phyloP scores from a whole-genome alignment of 441 rosid genomes.

The Francoa sonchifolia region DNA sequence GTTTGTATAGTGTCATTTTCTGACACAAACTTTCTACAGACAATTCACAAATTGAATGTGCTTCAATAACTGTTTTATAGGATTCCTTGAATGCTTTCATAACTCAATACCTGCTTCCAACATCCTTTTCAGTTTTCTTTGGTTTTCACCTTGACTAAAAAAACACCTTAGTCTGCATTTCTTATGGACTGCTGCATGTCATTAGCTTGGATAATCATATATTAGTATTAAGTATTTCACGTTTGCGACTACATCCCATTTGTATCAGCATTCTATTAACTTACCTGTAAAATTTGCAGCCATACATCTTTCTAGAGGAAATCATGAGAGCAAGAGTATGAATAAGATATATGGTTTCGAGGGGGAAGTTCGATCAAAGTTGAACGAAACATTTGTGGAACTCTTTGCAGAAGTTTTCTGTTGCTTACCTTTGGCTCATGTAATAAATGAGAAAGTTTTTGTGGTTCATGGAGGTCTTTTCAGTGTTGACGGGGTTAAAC shows the following conservation, averaged over 20 bases:
- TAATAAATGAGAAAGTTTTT: slow-evolving; percentile 61
- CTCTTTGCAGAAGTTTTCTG: slow-evolving; percentile 97
- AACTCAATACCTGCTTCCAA: too few species aligned
- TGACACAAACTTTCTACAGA: too few species aligned
- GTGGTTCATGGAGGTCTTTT: slow-evolving; percentile 98
- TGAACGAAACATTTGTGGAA: slow-evolving; percentile 86
- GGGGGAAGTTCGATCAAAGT: slow-evolving; percentile 91
- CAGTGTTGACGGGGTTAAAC: slow-evolving; percentile 89
- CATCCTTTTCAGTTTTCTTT: too few species aligned
- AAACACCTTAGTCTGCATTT: too few species aligned
- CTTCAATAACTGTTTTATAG: too few species aligned
- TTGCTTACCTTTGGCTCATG: slow-evolving; percentile 87
- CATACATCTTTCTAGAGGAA: slow-evolving; percentile 84
- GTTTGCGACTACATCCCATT: not conserved
- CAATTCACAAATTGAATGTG: too few species aligned
- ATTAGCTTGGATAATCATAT: too few species aligned
- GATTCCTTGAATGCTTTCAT: too few species aligned
- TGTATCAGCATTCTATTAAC: not conserved
- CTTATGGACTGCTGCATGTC: too few species aligned
- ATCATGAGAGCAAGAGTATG: slow-evolving; percentile 99
- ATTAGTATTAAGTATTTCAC: not conserved
- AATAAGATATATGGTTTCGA: slow-evolving; percentile 96
- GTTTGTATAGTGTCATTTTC: not conserved
- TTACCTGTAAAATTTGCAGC: slow-evolving; percentile 35
- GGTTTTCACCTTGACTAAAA: too few species aligned